phyloP scores from a whole-genome alignment of 257 asterid species.

The Salvia hispanica region DNA sequence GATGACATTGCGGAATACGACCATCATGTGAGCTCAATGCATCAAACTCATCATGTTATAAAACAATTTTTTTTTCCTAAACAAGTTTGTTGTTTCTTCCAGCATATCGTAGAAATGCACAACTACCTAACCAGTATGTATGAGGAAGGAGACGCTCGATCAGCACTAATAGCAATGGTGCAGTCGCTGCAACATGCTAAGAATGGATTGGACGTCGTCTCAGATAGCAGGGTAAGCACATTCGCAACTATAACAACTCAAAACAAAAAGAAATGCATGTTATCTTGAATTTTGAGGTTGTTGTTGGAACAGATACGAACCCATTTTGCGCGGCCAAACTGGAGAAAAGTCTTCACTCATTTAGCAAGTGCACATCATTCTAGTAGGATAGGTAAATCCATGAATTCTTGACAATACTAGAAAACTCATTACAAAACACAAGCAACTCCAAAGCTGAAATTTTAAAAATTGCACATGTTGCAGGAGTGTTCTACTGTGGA shows the following conservation, averaged over 20 bases:
- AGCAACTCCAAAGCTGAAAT: background rate
- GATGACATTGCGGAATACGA: conserved; percentile 90
- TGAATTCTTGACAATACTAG: background rate
- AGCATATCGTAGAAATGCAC: conserved; percentile 90
- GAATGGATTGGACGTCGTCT: conserved; percentile 86
- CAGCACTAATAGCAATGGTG: conserved; percentile 91
- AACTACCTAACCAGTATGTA: conserved; percentile 89
- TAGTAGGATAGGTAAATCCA: conserved; percentile 62
- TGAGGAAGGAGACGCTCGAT: conserved; percentile 96
- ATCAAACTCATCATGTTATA: background rate
- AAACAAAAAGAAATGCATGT: background rate
- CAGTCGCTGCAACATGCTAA: conserved; percentile 94
- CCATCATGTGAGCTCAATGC: conserved; percentile 48
- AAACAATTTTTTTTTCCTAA: no score
- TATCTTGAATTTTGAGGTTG: background rate
- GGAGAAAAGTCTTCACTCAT: conserved; percentile 74
- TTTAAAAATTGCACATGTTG: background rate
- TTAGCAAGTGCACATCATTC: conserved; percentile 60
- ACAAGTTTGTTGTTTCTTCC: conserved; percentile 23
- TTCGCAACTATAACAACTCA: background rate
- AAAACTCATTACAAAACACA: background rate
- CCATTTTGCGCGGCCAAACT: conserved; percentile 92
- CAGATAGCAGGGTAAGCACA: conserved; percentile 65
- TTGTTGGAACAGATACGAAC: conserved; percentile 59
- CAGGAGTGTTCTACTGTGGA: conserved; percentile 96